Base-by-base conservation (phyloP, 257 asterid species). In the Solanum chilense region DNA sequence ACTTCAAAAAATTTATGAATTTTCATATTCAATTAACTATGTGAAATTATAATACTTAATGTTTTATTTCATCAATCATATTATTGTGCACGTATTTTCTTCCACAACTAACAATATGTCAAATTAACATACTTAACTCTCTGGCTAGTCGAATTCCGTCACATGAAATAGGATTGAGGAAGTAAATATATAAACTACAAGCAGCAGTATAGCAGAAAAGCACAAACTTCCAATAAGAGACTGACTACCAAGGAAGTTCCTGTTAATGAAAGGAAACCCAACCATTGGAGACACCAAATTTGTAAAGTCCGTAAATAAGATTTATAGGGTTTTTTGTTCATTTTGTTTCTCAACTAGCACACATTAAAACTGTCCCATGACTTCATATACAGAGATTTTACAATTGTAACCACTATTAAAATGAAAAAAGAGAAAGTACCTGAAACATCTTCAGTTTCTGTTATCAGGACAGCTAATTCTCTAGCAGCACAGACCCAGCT, bases 401-500 rank as follows among this genome's bases (percentile, higher is more conserved):
- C 12, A 75, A 23, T 31, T 77, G 12, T 7, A 77, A 12, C 14
- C 66, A 44, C 62, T 74, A 75, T 41, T 29, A 47, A 39, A 86
- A 41, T 88, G 31, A 41, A 52, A 52, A 14, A 86, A 33, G 66
- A 64, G 81, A 15, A 89, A 85, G 56, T 82, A 93, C 92, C 93
- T 85, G 91, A 89, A 91, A 86, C 68, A 89, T 87, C 87, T 86
- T 80, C 88, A 85, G 27, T 76, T 58, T 68, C 78, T 45, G 64
- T 75, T 60, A 77, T 2, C 82, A 62, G 81, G 58, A 91, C 86
- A 58, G 74, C 87, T 80, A 95, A 87, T 82, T 95, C 93, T 85
- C 98, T 90, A 64, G 98, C 98, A 89, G 90, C 78, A 80, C 94
- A 90, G 91, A 89, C 88, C 94, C 94, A 92, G 90, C 76, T 89